Evolutionary conservation across 176 grass and related monocot genomes (phyloP), one percentile per base, ranked within the genome.

Genomic region (Avena insularis): DNA sequence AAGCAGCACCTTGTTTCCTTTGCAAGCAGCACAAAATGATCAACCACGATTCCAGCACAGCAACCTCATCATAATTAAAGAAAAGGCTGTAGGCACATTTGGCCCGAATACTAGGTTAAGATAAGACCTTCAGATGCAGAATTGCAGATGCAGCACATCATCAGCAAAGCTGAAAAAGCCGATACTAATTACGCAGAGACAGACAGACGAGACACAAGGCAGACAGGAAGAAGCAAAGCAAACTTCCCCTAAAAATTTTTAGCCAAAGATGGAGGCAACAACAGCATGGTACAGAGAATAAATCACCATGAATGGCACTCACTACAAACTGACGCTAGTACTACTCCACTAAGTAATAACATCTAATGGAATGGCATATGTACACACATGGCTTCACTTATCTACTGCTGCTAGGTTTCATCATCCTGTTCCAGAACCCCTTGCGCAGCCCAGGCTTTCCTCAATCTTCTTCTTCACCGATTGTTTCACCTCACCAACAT

Each of bases 1-100:
- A 82, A 51, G 14, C 6, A 47, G 67, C 57, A 87, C 53, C 23
- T 67, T 84, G 81, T 75, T 90, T 84, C 69, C 49, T 85, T 80
- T 91, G 85, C 67, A 87, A 91, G 89, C 68, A 40, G 87, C 76
- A 80, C 57, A 77, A 68, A 84, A 75, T 77, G 54, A 84, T 83
- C 72, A 46, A 71, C 43, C 75, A 35, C 46, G 12, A 78, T 12
- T 71, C 13, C 85, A 74, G 49, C 61, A 67, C 58, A 74, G 67
- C 43, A 67, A 58, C 25, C 8, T 25, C 14, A 56, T 13, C 14
- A 29, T 46, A 56, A 67, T 45, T 47, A 43, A 48, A 79, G 12
- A 14, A 51, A 75, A 29, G 3, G 25, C 7, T 80, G 10, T 27
- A 63, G 31, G 64, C 72, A 79, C 15, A 78, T 79, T 79, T 83